A percentile compares a stretch with the other conserved stretches of the same genome.
These are phyloP conservation scores for Penicillium sp. DNA, from an alignment of 2,329 filamentous ascomycete genomes.

Conservation along the genomic window DNA sequence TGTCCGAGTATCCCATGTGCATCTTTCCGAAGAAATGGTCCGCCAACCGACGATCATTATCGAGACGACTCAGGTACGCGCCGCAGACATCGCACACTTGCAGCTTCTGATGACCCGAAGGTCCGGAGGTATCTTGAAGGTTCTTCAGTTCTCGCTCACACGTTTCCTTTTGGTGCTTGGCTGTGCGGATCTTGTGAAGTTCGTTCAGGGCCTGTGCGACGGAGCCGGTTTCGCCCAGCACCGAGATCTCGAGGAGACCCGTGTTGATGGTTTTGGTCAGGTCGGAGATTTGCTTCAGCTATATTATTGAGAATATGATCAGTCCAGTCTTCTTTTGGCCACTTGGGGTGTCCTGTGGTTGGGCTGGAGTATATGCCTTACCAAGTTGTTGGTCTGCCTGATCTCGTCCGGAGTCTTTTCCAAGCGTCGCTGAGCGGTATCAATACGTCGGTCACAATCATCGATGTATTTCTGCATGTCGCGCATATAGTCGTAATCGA, in stretches of 20 bases:
- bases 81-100: conserved; percentile 98
- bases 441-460: conserved; percentile 90
- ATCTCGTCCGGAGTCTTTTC: conserved; percentile 99
- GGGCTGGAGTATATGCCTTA: conserved; percentile 35
- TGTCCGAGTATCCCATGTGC: conserved; percentile 95
- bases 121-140: conserved; percentile 82
- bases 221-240: conserved; percentile 71
- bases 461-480: conserved; percentile 96
- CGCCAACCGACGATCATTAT: conserved; percentile 86
- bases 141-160: conserved; percentile 81
- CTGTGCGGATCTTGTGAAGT: conserved; percentile 72
- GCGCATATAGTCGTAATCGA: conserved; percentile 92
- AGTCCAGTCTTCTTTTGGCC: no score
- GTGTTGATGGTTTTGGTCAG: conserved; percentile 67
- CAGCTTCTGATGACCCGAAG: conserved; percentile 90
- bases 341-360: no score
- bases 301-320: background rate
- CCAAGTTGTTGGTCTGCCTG: conserved; percentile 78
- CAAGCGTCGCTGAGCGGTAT: conserved; percentile 74
- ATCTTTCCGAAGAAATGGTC: conserved; percentile 99
- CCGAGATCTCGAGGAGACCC: conserved; percentile 74
- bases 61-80: conserved; percentile 80
- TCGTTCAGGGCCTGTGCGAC: conserved; percentile 78
- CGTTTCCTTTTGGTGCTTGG: conserved; percentile 71
- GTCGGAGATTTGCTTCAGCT: conserved; percentile 77